Evolutionary conservation across 164 flowering plant genomes (phyloP), one percentile per base, ranked within the genome.

Genomic region (Liriodendron chinense): DNA sequence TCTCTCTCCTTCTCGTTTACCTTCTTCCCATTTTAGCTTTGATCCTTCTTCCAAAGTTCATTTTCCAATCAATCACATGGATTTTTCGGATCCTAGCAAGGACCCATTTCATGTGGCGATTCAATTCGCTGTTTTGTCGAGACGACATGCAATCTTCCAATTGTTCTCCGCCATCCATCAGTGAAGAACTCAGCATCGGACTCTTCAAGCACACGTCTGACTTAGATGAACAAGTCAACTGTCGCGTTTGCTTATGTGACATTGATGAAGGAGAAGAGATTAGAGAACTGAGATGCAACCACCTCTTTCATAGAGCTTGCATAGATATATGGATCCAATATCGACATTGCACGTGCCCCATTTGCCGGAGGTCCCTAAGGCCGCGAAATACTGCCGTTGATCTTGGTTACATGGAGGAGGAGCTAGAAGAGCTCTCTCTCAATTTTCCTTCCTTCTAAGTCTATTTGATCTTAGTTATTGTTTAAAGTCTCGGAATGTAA

Each of bases 251-350:
- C 24, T 68, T 68, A 10, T 34, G 49, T 34, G 21, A 3, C 24
- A 34, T 68, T 16, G 70, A 68, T 26, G 70, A 13, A 43, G 70
- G 49, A 68, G 50, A 68, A 34, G 48, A 68, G 49, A 68, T 68
- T 5, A 68, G 70, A 43, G 70, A 68, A 7, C 48, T 68, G 18
- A 68, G 48, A 68, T 68, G 70, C 21, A 26, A 68, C 21, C 70
- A 68, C 34, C 47, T 26, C n/a, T 68, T 68, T 34, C 70, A 68
- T 18, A 68, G 49, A 68, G 24, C 9, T 26, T 68, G 70, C 70
- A 26, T 43, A 18, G 70, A 68, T 68, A 20, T 14, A 68, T 68
- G 70, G 70, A 4, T 68, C 0, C 48, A 20, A 26, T 34, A 68
- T 68, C 6, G 50, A 68, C 49, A 18, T 26, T 14, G 16, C 21